Base-by-base conservation (phyloP, 2,329 filamentous ascomycete genomes). In the Anthostomella pinea region DNA sequence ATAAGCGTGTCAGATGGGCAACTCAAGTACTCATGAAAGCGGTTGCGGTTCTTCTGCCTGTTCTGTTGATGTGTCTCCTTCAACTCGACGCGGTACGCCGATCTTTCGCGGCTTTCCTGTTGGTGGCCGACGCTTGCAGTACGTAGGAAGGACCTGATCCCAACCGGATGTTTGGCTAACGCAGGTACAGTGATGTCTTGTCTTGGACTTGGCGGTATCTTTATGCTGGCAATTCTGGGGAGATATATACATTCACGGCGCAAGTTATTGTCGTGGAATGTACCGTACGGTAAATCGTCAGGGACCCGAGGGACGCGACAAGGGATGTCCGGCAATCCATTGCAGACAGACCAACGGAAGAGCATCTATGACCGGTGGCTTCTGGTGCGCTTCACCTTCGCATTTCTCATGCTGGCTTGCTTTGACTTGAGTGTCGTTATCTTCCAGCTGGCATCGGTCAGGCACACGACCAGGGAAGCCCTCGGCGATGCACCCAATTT, bases 161-260 rank as follows among this genome's bases (percentile, higher is more conserved):
- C 13, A 17, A n/a, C 10, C 8, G 15, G 25, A 5, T 15, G 19
- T 11, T 5, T 6, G n/a, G 15, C 30, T 17, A 33, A 26, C 30
- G 15, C 21, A 11, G 9, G 13, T 14, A 27, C 16, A 65, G 63
- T 65, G 41, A 49, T 65, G 29, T 35, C 54, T 14, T 59, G 59
- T 36, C 44, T 64, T 17, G 38, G 46, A 2, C 21, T 57, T 20
- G 61, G 62, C 14, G 54, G 51, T 23, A 24, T 64, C 2, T 45
- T 65, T 1, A 38, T 65, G 17, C 38, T 62, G 13, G 49, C 61
- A 11, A 63, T 62, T 16, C 47, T 65, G 8, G 55, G 53, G 29
- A 65, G 63, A 42, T 65, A 65, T 21, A 53, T 66, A 11, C 56
- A 56, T 26, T 62, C 59, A 9, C 55, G 60, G 17, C 54, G 56